Evolutionary conservation across 2,329 filamentous ascomycete genomes (phyloP).

Genomic region (Rugonectria rugulosa): DNA sequence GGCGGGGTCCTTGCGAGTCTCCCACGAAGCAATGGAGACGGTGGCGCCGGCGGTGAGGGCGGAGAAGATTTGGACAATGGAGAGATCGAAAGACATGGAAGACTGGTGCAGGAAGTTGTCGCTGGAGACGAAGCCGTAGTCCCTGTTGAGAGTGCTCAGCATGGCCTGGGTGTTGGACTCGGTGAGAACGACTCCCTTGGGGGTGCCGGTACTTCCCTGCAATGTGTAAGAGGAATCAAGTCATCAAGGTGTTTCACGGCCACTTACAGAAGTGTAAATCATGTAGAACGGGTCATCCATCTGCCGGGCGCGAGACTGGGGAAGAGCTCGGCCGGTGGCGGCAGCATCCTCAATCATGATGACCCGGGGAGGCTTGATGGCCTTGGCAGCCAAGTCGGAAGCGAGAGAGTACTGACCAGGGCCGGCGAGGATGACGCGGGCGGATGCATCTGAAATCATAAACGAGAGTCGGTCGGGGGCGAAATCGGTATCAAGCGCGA

Average conservation of each 20-base stretch:
- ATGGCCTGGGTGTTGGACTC: slow-evolving; percentile 37
- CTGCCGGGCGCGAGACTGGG: slow-evolving; percentile 20
- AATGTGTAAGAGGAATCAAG: slow-evolving; percentile 9
- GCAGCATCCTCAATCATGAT: slow-evolving; percentile 30
- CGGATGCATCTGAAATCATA: slow-evolving; percentile 34
- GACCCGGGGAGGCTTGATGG: slow-evolving; percentile 20
- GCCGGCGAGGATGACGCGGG: slow-evolving; percentile 28
- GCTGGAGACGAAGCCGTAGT: slow-evolving; percentile 26
- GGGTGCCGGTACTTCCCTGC: slow-evolving; percentile 36
- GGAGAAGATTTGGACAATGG: slow-evolving; percentile 34
- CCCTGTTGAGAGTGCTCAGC: slow-evolving; percentile 33
- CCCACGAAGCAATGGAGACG: slow-evolving; percentile 32
- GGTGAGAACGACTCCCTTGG: slow-evolving; percentile 36
- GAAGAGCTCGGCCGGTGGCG: slow-evolving; percentile 19
- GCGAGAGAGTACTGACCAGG: slow-evolving; percentile 28
- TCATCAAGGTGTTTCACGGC: accelerated
- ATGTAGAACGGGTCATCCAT: slow-evolving; percentile 35
- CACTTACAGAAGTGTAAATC: slow-evolving; percentile 37
- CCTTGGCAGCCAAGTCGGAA: slow-evolving; percentile 24
- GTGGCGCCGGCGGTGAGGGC: slow-evolving; percentile 33
- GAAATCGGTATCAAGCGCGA: slow-evolving; percentile 38
- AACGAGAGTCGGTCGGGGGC: slow-evolving; percentile 35
- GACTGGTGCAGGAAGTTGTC: slow-evolving; percentile 36
- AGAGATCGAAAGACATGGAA: slow-evolving; percentile 36
- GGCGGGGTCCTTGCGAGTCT: slow-evolving; percentile 34